These are phyloP conservation scores for Orbilia quercus DNA, from an alignment of 2,329 filamentous ascomycete genomes.

Conservation along the genomic window DNA sequence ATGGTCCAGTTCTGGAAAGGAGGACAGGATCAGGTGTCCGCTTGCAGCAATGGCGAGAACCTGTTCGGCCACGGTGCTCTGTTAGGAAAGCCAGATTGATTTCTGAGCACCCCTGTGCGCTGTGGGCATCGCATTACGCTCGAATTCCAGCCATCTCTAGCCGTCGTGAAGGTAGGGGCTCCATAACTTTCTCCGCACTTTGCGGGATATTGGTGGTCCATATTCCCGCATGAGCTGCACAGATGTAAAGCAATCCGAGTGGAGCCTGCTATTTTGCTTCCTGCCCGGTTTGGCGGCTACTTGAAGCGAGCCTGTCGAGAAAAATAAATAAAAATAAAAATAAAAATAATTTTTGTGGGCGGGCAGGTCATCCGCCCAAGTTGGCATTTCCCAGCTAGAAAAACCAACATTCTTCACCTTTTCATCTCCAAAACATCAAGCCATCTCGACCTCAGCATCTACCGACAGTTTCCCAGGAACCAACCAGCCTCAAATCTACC, in stretches of 20 bases:
- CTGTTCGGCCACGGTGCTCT: conserved; percentile 22
- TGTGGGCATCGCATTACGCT: neutral
- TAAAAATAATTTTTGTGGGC: conserved; percentile 23
- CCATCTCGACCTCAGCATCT: conserved; percentile 24
- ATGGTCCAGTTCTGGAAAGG: conserved; percentile 8
- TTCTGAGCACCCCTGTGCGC: neutral
- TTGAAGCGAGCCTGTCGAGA: conserved; percentile 14
- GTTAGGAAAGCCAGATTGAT: conserved; percentile 3
- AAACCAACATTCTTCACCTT: conserved; percentile 36
- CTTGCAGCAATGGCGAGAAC: conserved; percentile 11
- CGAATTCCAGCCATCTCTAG: conserved; percentile 37
- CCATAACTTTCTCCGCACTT: conserved; percentile 23
- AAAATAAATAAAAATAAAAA: conserved; percentile 8
- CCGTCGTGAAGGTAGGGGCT: conserved; percentile 12
- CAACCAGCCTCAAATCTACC: conserved; percentile 2
- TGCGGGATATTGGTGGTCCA: conserved; percentile 26
- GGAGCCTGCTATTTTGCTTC: conserved; percentile 28
- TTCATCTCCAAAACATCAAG: conserved; percentile 35
- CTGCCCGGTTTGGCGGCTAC: conserved; percentile 28
- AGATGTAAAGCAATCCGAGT: conserved; percentile 18
- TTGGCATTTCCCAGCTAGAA: conserved; percentile 22
- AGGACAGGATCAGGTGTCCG: conserved; percentile 17
- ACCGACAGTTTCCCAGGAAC: conserved; percentile 6
- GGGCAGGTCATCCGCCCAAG: conserved; percentile 16
- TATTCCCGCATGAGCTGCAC: conserved; percentile 23